These are phyloP conservation scores for Candida buenavistaensis DNA, from an alignment of 1,139 yeast species.

Conservation along the genomic window DNA sequence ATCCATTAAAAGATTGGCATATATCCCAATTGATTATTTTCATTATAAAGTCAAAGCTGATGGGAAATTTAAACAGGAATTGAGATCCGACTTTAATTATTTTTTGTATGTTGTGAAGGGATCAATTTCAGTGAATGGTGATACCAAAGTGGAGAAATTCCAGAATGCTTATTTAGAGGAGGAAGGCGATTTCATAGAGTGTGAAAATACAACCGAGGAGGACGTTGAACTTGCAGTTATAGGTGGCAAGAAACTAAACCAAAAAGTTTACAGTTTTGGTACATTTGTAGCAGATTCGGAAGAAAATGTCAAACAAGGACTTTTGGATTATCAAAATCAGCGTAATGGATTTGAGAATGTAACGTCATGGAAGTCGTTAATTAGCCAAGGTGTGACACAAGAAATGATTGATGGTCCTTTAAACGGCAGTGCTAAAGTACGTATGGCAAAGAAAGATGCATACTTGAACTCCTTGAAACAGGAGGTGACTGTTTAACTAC, in stretches of 20 bases:
- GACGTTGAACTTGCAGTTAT: constrained; percentile 58
- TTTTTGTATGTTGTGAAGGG: constrained; percentile 75
- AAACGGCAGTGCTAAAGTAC: constrained; percentile 32
- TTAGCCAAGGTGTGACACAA: constrained; percentile 58
- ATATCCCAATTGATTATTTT: constrained; percentile 80
- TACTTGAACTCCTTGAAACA: constrained; percentile 18
- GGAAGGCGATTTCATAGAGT: constrained; percentile 60
- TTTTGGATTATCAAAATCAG: constrained; percentile 66
- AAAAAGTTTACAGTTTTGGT: constrained; percentile 82
- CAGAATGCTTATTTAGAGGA: constrained; percentile 63
- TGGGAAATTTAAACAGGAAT: constrained; percentile 60
- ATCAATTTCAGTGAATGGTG: constrained; percentile 47
- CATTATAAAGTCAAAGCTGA: constrained; percentile 71
- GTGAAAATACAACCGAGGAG: constrained; percentile 41
- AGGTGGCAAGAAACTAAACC: constrained; percentile 78
- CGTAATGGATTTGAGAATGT: constrained; percentile 75
- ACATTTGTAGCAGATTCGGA: constrained; percentile 78
- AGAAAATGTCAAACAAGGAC: constrained; percentile 65
- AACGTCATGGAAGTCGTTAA: constrained; percentile 65
- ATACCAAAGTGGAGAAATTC: constrained; percentile 40
- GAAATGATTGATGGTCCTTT: constrained; percentile 44
- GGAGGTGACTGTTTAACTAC: no score
- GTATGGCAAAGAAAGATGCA: constrained; percentile 31
- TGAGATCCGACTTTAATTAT: constrained; percentile 66
- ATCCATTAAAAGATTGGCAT: constrained; percentile 77